phyloP scores from a whole-genome alignment of 73 alveolate genomes.

The Paramecium pentaurelia region DNA sequence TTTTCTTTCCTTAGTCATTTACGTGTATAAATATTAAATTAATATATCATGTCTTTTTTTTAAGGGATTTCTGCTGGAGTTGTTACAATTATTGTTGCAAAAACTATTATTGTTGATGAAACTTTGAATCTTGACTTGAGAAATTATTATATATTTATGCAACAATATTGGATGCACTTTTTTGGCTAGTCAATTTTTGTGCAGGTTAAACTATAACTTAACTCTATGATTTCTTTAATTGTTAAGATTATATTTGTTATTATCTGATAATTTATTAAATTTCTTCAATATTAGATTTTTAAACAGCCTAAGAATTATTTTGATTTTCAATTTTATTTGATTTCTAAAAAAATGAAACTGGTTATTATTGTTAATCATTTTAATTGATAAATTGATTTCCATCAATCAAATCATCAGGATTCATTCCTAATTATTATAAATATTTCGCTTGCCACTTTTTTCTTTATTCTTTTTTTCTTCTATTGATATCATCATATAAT shows the following conservation, averaged over 20 bases:
- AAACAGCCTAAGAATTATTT: neutral
- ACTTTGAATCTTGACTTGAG: neutral
- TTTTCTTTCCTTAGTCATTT: neutral
- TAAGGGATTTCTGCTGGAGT: neutral
- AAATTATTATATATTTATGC: neutral
- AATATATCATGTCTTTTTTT: neutral
- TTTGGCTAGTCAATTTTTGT: neutral
- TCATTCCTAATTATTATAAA: constrained; percentile 34
- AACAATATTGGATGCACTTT: neutral
- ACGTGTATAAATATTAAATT: constrained; percentile 2
- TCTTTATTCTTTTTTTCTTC: constrained; percentile 75
- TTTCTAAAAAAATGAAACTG: neutral
- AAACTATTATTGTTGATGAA: neutral
- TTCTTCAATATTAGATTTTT: neutral
- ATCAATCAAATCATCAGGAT: constrained; percentile 36
- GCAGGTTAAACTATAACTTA: neutral
- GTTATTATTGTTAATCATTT: neutral
- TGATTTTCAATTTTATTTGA: neutral
- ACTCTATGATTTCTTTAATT: constrained; percentile 1
- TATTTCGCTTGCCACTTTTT: constrained; percentile 63
- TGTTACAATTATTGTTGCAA: neutral
- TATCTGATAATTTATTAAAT: neutral
- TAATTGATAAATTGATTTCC: neutral
- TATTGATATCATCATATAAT: constrained; percentile 76
- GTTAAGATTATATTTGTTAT: neutral